A percentile compares a stretch with the other conserved stretches of the same genome.
Evolutionary conservation across 169 alveolate genomes (phyloP).

Genomic region (Cyclospora cayetanensis): DNA sequence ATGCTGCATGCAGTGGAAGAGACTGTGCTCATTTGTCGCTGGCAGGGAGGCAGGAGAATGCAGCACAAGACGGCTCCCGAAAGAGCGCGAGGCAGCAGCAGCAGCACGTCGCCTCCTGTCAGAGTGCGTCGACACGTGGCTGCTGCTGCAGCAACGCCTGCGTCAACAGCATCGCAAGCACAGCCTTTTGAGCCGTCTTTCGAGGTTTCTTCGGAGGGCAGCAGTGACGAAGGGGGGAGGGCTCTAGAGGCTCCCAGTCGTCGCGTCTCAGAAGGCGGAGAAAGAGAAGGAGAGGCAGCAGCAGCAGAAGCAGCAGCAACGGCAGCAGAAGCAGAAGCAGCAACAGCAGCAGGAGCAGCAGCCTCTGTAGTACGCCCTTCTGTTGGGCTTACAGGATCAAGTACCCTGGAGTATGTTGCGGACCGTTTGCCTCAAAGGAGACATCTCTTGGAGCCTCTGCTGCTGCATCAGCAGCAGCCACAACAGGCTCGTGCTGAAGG

Average conservation of each 20-base stretch:
- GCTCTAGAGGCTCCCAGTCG: not conserved
- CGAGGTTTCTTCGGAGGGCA: slow-evolving; percentile 39
- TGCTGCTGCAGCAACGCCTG: slow-evolving; percentile 1
- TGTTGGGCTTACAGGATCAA: not conserved
- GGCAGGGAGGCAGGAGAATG: not conserved
- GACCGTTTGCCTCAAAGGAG: no score
- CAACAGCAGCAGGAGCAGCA: not conserved
- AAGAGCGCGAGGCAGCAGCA: slow-evolving; percentile 33
- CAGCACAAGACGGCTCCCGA: slow-evolving; percentile 1
- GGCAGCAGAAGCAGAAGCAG: slow-evolving; percentile 30
- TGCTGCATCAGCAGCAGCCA: slow-evolving; percentile 48
- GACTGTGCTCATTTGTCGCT: slow-evolving; percentile 37
- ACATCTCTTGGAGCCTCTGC: no score
- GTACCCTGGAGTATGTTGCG: no score
- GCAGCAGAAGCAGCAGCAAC: not conserved
- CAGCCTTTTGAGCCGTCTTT: slow-evolving; percentile 39
- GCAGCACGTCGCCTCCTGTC: not conserved
- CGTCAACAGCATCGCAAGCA: slow-evolving; percentile 29
- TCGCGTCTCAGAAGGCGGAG: not conserved
- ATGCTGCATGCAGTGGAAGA: slow-evolving; percentile 49
- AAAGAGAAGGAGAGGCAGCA: slow-evolving; percentile 31
- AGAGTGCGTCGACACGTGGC: not conserved
- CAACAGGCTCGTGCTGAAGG: no score
- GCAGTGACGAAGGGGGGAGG: slow-evolving; percentile 55
- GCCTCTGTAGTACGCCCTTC: not conserved